Evolutionary conservation across 2,329 filamentous ascomycete genomes (phyloP).

Genomic region (Fusarium sp.): DNA sequence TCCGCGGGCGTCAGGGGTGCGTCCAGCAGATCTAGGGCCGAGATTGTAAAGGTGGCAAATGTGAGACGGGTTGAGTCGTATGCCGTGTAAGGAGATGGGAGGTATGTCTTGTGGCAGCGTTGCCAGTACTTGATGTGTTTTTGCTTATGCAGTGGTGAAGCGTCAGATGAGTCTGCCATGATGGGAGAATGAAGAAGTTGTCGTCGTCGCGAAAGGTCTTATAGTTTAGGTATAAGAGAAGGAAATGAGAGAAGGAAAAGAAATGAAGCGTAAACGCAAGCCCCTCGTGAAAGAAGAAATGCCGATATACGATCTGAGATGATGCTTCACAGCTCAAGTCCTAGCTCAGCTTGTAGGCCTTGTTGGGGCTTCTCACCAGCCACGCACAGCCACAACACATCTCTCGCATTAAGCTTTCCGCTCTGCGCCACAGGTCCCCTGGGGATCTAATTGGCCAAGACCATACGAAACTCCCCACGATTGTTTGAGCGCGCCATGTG

Average conservation of each 20-base stretch:
- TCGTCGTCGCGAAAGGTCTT: background rate
- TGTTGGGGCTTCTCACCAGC: background rate
- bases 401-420: constrained; percentile 2
- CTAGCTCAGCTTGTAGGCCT: background rate
- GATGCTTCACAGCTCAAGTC: constrained; percentile 14
- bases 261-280: background rate
- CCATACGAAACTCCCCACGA: constrained; percentile 2
- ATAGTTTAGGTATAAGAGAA: background rate
- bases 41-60: constrained; percentile 89
- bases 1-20: constrained; percentile 64
- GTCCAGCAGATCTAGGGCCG: constrained; percentile 84
- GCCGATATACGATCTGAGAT: background rate
- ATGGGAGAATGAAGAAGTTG: background rate
- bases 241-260: background rate
- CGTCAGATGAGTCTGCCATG: constrained; percentile 34
- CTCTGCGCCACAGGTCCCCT: constrained; percentile 23
- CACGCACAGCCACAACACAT: constrained; percentile 17
- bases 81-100: constrained; percentile 86
- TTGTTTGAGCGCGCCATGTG: constrained; percentile 23
- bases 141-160: constrained; percentile 64
- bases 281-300: background rate
- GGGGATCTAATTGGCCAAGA: constrained; percentile 18
- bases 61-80: constrained; percentile 93
- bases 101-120: constrained; percentile 83
- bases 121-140: constrained; percentile 93